Evolutionary conservation across 1,284 basidiomycete species (phyloP), one percentile per base, ranked within the genome.

Genomic region (Ceratobasidium sp.): DNA sequence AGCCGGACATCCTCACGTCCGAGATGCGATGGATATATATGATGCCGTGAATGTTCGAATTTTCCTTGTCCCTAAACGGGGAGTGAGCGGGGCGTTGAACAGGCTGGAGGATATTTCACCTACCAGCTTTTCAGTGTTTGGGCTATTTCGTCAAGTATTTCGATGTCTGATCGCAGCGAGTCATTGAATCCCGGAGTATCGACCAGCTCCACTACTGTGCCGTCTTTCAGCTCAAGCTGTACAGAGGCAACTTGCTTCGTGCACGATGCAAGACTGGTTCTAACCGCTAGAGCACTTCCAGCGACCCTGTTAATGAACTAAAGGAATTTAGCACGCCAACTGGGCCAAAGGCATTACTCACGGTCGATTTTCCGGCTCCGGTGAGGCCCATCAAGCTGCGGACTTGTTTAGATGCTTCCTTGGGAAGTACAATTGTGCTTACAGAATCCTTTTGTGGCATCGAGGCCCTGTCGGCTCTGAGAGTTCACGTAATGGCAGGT

Each of bases 121-220:
- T 37, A 76, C 73, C 27, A 34, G 11, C 16, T 39, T 24, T 43
- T 27, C 6, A 75, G n/a, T 8, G 41, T 48, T 16, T 19, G 24
- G 37, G 73, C 43, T 46, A 74, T 74, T 39, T 31, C 58, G 31
- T 54, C 41, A 13, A 74, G 46, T 27, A 58, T 68, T 39, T 74
- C 75, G 27, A 54, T 41, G 58, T 74, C 75, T 8, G 48, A 19
- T 13, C 49, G 37, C n/a, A 13, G 14, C 43, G 66, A 62, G 59
- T 65, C 61, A 72, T 62, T 65, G 29, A 79, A 65, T 5, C 48
- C 72, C 9, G 74, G 43, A 13, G 79, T 80, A 65, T 75, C 74
- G 11, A 73, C 31, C 24, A 73, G 46, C 19, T 34, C 78, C 78
- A 22, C 27, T 24, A 2, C 6, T 19, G 41, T 48, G 3, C 62